phyloP scores from a whole-genome alignment of 2,329 filamentous ascomycete genomes.

The Epichloe brachyelytri region DNA sequence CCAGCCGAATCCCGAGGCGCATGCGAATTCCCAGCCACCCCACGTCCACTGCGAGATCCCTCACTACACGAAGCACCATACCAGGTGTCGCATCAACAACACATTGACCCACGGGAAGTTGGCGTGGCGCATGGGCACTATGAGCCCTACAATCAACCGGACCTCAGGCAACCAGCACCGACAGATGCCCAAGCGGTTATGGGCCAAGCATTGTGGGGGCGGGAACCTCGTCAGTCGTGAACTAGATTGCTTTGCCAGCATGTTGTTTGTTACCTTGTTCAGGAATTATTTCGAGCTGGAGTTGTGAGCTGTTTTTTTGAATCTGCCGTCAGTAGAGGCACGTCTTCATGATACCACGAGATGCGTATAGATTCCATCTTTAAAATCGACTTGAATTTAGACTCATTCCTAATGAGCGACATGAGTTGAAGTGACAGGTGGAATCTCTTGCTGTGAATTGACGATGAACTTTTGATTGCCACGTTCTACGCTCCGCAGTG shows the following conservation, averaged over 20 bases:
- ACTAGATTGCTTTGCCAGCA: background rate
- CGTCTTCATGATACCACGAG: background rate
- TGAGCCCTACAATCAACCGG: background rate
- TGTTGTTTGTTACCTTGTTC: background rate
- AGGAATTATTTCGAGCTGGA: background rate
- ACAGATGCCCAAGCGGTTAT: slow-evolving; percentile 5
- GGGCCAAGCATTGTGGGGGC: slow-evolving; percentile 9
- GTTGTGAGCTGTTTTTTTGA: background rate
- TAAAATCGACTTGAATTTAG: too few relatives aligned
- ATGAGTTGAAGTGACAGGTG: too few relatives aligned
- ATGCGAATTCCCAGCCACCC: slow-evolving; percentile 3
- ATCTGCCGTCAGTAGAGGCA: background rate
- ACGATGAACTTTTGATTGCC: too few relatives aligned
- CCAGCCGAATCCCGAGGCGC: slow-evolving; percentile 15
- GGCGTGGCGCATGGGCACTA: slow-evolving; percentile 4
- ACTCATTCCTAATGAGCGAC: too few relatives aligned
- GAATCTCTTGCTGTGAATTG: too few relatives aligned
- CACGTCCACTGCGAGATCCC: slow-evolving; percentile 2
- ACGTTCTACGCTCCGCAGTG: too few relatives aligned
- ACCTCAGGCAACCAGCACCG: background rate
- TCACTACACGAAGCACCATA: slow-evolving; percentile 3
- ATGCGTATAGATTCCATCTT: background rate
- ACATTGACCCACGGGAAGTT: background rate
- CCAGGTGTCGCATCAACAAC: background rate
- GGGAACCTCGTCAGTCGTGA: background rate